Conservation (phyloP, 345 rosid species). For the Eucalyptus marginata region DNA sequence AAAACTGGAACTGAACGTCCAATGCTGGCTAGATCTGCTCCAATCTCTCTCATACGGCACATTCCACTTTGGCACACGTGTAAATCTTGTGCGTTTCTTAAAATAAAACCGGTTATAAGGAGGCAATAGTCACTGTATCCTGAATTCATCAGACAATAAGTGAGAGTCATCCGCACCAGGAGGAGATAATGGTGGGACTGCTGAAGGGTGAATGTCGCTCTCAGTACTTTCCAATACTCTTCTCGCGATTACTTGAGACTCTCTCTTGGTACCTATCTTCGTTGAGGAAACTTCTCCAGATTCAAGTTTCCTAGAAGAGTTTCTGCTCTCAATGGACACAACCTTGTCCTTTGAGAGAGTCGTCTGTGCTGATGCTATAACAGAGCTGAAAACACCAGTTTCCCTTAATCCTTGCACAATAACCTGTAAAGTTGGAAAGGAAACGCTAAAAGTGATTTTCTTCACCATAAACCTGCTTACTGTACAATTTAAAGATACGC, state of each 20-base stretch:
- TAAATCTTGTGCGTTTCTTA: neutral
- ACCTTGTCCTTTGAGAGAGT: conserved; percentile 11
- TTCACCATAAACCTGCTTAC: neutral
- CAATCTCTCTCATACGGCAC: neutral
- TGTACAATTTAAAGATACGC: neutral
- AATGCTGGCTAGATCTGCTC: neutral
- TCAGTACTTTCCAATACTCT: conserved; percentile 25
- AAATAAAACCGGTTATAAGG: neutral
- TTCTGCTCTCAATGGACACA: conserved; percentile 10
- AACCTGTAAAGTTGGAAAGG: conserved; percentile 23
- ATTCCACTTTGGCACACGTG: neutral
- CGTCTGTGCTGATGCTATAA: conserved; percentile 29
- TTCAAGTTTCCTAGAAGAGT: conserved; percentile 8
- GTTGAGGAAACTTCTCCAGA: conserved; percentile 18
- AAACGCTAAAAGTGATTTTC: neutral
- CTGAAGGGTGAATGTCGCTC: conserved; percentile 7
- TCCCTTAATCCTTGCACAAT: conserved; percentile 66
- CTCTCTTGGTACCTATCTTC: conserved; percentile 22
- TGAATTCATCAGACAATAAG: neutral
- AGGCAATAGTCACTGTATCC: neutral
- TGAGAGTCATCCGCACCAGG: conserved; percentile 19
- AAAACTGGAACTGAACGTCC: conserved; percentile 1
- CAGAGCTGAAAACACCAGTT: conserved; percentile 54
- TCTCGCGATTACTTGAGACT: conserved; percentile 36
- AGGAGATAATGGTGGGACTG: conserved; percentile 58